These are phyloP conservation scores for Xylaria sp. DNA, from an alignment of 495 filamentous ascomycete species.

Conservation along the genomic window DNA sequence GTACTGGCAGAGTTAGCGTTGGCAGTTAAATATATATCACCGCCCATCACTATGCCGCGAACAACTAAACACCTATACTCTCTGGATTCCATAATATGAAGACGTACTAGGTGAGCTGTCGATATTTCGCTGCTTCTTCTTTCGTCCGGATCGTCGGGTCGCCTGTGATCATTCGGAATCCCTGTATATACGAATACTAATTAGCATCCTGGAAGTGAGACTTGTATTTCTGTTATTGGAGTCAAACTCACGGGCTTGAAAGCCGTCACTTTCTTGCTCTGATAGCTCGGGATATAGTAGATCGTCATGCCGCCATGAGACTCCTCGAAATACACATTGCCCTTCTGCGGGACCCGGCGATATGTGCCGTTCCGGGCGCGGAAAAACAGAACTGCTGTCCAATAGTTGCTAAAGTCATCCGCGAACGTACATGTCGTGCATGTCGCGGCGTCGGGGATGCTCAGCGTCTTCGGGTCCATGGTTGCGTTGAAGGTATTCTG, in stretches of 20 bases:
- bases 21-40: no score
- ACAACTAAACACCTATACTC: no score
- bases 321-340: conserved; percentile 45
- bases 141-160: conserved; percentile 38
- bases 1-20: conserved; percentile 16
- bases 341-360: conserved; percentile 42
- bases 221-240: background rate
- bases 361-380: conserved; percentile 45
- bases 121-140: conserved; percentile 37
- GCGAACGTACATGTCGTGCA: conserved; percentile 45
- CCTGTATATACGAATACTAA: conserved; percentile 25
- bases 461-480: conserved; percentile 40
- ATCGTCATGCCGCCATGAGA: conserved; percentile 49
- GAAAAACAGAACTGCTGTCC: conserved; percentile 45
- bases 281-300: conserved; percentile 50
- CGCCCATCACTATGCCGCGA: background rate
- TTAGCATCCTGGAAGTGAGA: background rate
- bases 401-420: conserved; percentile 52
- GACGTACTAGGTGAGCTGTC: conserved; percentile 42
- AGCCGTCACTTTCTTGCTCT: conserved; percentile 41
- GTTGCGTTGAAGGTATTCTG: conserved; percentile 46
- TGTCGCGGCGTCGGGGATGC: conserved; percentile 38
- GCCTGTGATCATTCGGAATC: conserved; percentile 43
- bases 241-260: conserved; percentile 40
- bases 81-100: background rate